Percentiles rank a stretch among this genome's conserved stretches.
phyloP scores from a whole-genome alignment of 768 basidiomycete genomes.

The Rhodotorula toruloides region DNA sequence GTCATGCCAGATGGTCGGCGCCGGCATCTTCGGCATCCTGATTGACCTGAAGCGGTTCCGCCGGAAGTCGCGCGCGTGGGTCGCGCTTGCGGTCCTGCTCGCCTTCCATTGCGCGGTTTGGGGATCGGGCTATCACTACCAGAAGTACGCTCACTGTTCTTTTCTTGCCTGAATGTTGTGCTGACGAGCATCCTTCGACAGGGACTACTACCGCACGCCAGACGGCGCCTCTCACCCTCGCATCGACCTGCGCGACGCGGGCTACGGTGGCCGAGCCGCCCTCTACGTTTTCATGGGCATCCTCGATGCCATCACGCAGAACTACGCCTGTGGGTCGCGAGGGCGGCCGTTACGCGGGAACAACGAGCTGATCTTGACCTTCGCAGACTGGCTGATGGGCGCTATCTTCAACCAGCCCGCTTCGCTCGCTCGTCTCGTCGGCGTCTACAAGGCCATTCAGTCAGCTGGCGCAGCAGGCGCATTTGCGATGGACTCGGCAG shows the following conservation, averaged over 20 bases:
- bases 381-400: constrained; percentile 47
- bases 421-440: constrained; percentile 72
- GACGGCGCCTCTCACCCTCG: constrained; percentile 49
- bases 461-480: constrained; percentile 39
- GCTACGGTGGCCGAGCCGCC: constrained; percentile 57
- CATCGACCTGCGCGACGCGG: constrained; percentile 59
- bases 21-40: constrained; percentile 11
- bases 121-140: constrained; percentile 62
- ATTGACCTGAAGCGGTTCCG: constrained; percentile 24
- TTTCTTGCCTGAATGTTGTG: not conserved
- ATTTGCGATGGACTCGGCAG: constrained; percentile 29
- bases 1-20: constrained; percentile 68
- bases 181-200: constrained; percentile 24
- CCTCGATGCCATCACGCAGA: constrained; percentile 81
- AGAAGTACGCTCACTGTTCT: constrained; percentile 52
- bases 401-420: constrained; percentile 77
- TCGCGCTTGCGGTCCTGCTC: constrained; percentile 46
- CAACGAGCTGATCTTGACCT: too few relatives aligned
- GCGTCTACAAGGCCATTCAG: constrained; percentile 51
- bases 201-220: constrained; percentile 57
- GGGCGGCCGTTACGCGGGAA: accelerated
- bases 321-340: constrained; percentile 12
- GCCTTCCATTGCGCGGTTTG: constrained; percentile 68
- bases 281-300: constrained; percentile 60
- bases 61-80: constrained; percentile 13